A percentile compares a stretch with the other conserved stretches of the same genome.
Conservation (phyloP, 768 basidiomycete species). For the Auricularia auricula-judae region DNA sequence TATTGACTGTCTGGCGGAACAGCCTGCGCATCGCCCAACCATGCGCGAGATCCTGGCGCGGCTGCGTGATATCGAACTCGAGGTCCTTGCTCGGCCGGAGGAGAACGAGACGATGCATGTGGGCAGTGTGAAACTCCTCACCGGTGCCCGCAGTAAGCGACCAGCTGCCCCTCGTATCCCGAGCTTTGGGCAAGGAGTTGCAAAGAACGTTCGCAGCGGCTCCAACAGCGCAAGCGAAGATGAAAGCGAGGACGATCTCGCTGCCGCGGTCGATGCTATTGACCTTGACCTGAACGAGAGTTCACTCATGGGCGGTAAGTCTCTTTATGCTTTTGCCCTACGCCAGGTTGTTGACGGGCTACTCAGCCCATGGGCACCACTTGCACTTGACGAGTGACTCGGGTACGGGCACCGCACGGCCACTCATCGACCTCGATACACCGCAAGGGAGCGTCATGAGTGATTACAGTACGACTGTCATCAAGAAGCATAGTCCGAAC, state of each 20-base stretch:
- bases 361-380: constrained; percentile 40
- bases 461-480: constrained; percentile 61
- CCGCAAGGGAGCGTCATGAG: not conserved
- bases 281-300: constrained; percentile 23
- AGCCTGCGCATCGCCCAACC: constrained; percentile 60
- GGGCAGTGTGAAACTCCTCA: constrained; percentile 78
- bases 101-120: constrained; percentile 57
- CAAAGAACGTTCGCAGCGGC: constrained; percentile 43
- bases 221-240: constrained; percentile 34
- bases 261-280: not conserved
- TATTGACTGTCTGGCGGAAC: constrained; percentile 59
- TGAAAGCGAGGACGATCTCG: constrained; percentile 38
- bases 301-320: constrained; percentile 18
- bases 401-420: not conserved
- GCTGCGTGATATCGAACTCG: constrained; percentile 70
- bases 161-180: constrained; percentile 64
- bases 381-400: constrained; percentile 23
- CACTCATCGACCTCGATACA: constrained; percentile 6
- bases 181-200: constrained; percentile 70
- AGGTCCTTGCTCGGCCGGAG: constrained; percentile 57
- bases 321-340: constrained; percentile 12
- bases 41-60: constrained; percentile 72
- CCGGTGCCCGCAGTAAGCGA: constrained; percentile 40
- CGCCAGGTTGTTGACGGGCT: constrained; percentile 29
- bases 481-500: constrained; percentile 37